Evolutionary conservation across 2,329 filamentous ascomycete species (phyloP).

Genomic region (Escovopsis sp.): DNA sequence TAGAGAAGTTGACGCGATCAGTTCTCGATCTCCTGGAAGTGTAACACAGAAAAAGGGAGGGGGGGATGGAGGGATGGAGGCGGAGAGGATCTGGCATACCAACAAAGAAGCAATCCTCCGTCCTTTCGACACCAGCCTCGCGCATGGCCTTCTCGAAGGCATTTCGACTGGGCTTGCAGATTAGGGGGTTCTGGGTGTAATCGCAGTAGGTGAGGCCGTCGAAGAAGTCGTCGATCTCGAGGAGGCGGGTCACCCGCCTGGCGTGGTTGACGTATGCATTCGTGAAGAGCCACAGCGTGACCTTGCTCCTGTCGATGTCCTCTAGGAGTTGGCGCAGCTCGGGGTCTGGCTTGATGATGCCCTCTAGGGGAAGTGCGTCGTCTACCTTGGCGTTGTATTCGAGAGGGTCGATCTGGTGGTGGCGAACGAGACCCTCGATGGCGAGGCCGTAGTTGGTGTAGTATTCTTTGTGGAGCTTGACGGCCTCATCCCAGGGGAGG

Average conservation of each 20-base stretch:
- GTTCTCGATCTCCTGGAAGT: too few relatives aligned
- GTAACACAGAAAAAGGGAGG: too few relatives aligned
- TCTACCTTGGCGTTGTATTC: constrained; percentile 93
- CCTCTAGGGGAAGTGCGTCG: constrained; percentile 78
- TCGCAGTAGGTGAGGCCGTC: constrained; percentile 94
- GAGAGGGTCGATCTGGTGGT: constrained; percentile 88
- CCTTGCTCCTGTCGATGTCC: constrained; percentile 69
- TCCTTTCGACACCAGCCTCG: constrained; percentile 56
- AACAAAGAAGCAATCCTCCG: constrained; percentile 77
- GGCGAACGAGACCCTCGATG: constrained; percentile 82
- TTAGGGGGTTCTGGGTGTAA: constrained; percentile 55
- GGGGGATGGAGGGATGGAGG: too few relatives aligned
- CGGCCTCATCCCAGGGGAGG: constrained; percentile 63
- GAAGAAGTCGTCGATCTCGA: constrained; percentile 77
- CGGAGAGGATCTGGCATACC: constrained; percentile 39
- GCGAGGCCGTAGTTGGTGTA: constrained; percentile 95
- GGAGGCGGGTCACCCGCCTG: constrained; percentile 61
- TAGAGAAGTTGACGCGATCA: constrained; percentile 22
- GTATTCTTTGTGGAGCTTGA: constrained; percentile 74
- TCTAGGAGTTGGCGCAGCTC: constrained; percentile 60
- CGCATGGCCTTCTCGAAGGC: constrained; percentile 85
- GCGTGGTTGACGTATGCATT: constrained; percentile 91
- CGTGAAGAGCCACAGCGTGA: constrained; percentile 86
- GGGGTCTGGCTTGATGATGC: constrained; percentile 65
- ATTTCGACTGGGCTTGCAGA: constrained; percentile 72